These are phyloP conservation scores for Primulina tabacum DNA, from an alignment of 257 asterid species.

Conservation along the genomic window DNA sequence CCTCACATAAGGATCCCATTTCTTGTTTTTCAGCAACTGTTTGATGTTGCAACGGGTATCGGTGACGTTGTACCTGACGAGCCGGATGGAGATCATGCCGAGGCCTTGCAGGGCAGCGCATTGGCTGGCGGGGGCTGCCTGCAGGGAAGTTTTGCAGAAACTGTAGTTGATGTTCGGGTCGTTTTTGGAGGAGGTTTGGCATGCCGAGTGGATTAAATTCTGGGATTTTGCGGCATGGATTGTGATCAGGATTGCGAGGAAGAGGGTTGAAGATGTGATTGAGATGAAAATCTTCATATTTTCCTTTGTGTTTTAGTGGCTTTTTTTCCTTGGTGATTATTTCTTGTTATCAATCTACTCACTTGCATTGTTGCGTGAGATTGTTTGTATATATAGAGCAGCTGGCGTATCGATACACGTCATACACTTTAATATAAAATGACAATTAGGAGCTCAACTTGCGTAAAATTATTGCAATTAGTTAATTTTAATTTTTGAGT, in stretches of 20 bases:
- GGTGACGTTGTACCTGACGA: constrained; percentile 57
- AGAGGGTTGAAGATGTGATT: constrained; percentile 11
- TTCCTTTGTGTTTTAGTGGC: background rate
- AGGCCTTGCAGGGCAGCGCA: constrained; percentile 58
- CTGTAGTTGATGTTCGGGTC: constrained; percentile 53
- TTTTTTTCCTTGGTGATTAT: background rate
- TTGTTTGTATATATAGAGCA: constrained; percentile 31
- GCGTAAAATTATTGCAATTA: no score
- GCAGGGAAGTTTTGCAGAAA: constrained; percentile 69
- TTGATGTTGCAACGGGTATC: constrained; percentile 57
- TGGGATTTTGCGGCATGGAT: constrained; percentile 28
- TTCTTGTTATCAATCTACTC: background rate
- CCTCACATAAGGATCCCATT: constrained; percentile 27
- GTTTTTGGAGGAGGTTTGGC: constrained; percentile 36
- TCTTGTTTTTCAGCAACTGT: constrained; percentile 32
- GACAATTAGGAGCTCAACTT: no score
- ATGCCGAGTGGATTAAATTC: constrained; percentile 42
- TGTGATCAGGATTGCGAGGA: constrained; percentile 26
- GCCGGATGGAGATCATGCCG: constrained; percentile 52
- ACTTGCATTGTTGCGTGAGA: constrained; percentile 8
- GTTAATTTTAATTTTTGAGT: no score
- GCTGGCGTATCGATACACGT: constrained; percentile 3
- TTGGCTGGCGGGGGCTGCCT: constrained; percentile 66
- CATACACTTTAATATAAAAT: no score
- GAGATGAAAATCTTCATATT: constrained; percentile 5